Evolutionary conservation across 495 filamentous ascomycete species (phyloP).

Genomic region (Neurospora hispaniola): DNA sequence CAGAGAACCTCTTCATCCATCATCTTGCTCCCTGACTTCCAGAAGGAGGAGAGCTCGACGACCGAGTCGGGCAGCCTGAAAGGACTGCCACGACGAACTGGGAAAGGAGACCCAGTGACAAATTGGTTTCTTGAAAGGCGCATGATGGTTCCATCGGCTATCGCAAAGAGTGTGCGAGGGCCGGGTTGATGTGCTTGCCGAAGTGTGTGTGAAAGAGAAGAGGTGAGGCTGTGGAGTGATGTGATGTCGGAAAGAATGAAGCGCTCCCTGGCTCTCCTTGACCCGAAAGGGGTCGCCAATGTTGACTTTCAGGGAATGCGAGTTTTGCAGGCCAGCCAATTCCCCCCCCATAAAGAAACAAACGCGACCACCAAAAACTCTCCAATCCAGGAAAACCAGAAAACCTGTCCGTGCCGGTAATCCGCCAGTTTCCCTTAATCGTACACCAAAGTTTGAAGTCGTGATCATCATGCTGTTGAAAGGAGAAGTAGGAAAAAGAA

Average conservation of each 20-base stretch:
- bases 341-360: background rate
- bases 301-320: background rate
- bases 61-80: background rate
- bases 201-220: background rate
- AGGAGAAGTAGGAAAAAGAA: background rate
- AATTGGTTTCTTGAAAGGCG: background rate
- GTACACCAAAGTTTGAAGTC: background rate
- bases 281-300: background rate
- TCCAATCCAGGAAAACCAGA: background rate
- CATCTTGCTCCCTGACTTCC: background rate
- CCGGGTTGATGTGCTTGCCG: background rate
- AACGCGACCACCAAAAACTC: background rate
- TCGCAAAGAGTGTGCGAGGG: background rate
- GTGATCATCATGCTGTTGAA: background rate
- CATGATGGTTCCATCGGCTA: background rate
- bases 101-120: background rate
- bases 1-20: background rate
- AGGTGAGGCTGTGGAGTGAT: background rate
- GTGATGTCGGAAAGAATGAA: background rate
- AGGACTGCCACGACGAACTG: background rate
- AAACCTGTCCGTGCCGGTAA: background rate
- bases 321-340: background rate
- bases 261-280: background rate
- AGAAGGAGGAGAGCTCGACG: background rate
- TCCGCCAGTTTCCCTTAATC: conserved; percentile 1